Evolutionary conservation across 352 stramenopile species (phyloP).

Genomic region (Phytophthora tentaculata): DNA sequence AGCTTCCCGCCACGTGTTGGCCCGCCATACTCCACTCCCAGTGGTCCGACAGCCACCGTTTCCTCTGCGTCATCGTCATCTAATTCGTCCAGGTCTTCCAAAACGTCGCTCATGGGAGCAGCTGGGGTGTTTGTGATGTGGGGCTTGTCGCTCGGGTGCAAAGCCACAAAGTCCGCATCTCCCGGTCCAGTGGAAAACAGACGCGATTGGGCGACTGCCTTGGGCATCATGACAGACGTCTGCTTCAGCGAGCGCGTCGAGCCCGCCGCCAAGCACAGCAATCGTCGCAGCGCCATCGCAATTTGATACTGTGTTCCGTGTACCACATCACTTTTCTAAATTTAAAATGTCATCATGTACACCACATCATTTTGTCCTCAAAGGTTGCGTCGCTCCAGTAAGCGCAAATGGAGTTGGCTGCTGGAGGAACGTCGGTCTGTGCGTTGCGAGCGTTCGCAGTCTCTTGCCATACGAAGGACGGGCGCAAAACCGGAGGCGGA

Average conservation of each 20-base stretch:
- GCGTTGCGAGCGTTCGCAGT: slow-evolving; percentile 41
- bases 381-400: slow-evolving; percentile 15
- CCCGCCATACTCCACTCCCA: slow-evolving; percentile 93
- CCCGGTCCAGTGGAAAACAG: slow-evolving; percentile 39
- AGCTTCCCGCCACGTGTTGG: slow-evolving; percentile 93
- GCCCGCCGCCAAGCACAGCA: slow-evolving; percentile 2
- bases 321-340: not conserved
- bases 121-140: slow-evolving; percentile 31
- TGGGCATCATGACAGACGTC: not conserved
- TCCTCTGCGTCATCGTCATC: slow-evolving; percentile 94
- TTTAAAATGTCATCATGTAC: slow-evolving; percentile 3
- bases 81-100: slow-evolving; percentile 36
- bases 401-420: slow-evolving; percentile 16
- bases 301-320: too few species aligned
- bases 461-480: slow-evolving; percentile 21
- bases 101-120: slow-evolving; percentile 9
- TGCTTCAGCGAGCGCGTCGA: slow-evolving; percentile 9
- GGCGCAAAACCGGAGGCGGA: slow-evolving; percentile 20
- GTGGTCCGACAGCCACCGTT: slow-evolving; percentile 92
- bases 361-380: slow-evolving; percentile 20
- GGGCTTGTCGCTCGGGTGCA: slow-evolving; percentile 32
- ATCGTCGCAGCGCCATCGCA: slow-evolving; percentile 33
- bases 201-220: slow-evolving; percentile 8
- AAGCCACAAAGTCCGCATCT: slow-evolving; percentile 47
- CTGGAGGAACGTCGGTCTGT: slow-evolving; percentile 19